Evolutionary conservation across 2,329 filamentous ascomycete genomes (phyloP).

Genomic region (Sclerotinia trifoliorum): DNA sequence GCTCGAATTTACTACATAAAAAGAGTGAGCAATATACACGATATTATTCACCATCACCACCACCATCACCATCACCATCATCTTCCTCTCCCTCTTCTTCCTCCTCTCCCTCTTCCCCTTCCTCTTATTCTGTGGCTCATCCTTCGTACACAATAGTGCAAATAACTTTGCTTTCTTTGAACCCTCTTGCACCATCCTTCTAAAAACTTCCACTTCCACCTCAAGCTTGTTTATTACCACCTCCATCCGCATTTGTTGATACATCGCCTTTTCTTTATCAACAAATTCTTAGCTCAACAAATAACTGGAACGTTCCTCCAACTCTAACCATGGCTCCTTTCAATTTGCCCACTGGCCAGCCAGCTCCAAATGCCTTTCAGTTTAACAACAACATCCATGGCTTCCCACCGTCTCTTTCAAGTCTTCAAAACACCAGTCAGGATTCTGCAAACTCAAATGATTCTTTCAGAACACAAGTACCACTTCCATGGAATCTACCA

Average conservation of each 20-base stretch:
- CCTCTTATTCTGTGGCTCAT: neutral
- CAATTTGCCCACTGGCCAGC: conserved; percentile 17
- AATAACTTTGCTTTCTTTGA: neutral
- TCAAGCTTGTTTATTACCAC: neutral
- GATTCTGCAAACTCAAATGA: conserved; percentile 23
- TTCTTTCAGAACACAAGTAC: conserved; percentile 34
- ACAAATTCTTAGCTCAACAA: neutral
- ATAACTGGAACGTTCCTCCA: neutral
- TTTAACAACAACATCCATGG: conserved; percentile 4
- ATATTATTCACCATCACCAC: neutral
- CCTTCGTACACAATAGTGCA: neutral
- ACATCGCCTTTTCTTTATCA: neutral
- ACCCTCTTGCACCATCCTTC: neutral
- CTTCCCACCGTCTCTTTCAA: conserved; percentile 4
- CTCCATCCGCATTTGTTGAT: neutral
- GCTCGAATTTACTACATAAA: neutral
- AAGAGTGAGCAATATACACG: neutral
- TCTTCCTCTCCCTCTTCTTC: neutral
- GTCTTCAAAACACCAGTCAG: conserved; percentile 7
- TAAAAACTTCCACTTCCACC: neutral
- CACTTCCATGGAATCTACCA: conserved; percentile 30
- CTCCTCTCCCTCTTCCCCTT: neutral
- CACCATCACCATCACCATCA: neutral
- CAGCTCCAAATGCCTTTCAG: conserved; percentile 14
- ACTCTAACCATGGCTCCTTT: conserved; percentile 3